Percentiles rank a stretch among this genome's conserved stretches.
These are phyloP conservation scores for Leccinum discolor DNA, from an alignment of 1,284 basidiomycete genomes.

Conservation along the genomic window DNA sequence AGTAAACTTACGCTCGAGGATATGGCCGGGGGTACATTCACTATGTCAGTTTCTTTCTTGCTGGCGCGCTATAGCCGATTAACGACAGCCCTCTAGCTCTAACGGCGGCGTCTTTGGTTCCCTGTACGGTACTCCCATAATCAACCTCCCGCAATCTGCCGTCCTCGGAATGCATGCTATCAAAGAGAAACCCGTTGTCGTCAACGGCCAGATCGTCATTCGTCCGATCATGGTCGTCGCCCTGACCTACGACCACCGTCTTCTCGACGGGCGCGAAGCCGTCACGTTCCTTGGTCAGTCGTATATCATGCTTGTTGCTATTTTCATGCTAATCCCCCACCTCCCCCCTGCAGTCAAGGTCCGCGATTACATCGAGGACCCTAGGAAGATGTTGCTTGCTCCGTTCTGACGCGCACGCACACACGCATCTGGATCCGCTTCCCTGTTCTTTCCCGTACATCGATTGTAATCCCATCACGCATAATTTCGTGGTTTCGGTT, in stretches of 20 bases:
- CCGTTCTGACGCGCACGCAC: slow-evolving; percentile 13
- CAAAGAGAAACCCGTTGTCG: slow-evolving; percentile 93
- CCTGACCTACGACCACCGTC: slow-evolving; percentile 94
- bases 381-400: slow-evolving; percentile 57
- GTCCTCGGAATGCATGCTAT: slow-evolving; percentile 98
- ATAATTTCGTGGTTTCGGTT: slow-evolving; percentile 14
- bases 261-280: slow-evolving; percentile 95
- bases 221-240: slow-evolving; percentile 97
- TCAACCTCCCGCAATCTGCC: slow-evolving; percentile 95
- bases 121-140: slow-evolving; percentile 95
- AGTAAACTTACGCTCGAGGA: slow-evolving; percentile 95
- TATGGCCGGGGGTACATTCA: slow-evolving; percentile 97
- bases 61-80: neutral
- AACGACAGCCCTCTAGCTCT: slow-evolving; percentile 56
- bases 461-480: slow-evolving; percentile 10
- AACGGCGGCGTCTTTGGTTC: slow-evolving; percentile 99
- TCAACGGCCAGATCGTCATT: slow-evolving; percentile 93
- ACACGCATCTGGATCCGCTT: neutral
- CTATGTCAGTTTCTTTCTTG: slow-evolving; percentile 66
- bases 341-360: slow-evolving; percentile 56
- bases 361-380: slow-evolving; percentile 59
- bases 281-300: slow-evolving; percentile 94
- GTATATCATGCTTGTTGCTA: slow-evolving; percentile 2
- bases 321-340: slow-evolving; percentile 9
- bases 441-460: slow-evolving; percentile 1